Conservation (phyloP, 1,284 basidiomycete species). For the Trametes polyzona region DNA sequence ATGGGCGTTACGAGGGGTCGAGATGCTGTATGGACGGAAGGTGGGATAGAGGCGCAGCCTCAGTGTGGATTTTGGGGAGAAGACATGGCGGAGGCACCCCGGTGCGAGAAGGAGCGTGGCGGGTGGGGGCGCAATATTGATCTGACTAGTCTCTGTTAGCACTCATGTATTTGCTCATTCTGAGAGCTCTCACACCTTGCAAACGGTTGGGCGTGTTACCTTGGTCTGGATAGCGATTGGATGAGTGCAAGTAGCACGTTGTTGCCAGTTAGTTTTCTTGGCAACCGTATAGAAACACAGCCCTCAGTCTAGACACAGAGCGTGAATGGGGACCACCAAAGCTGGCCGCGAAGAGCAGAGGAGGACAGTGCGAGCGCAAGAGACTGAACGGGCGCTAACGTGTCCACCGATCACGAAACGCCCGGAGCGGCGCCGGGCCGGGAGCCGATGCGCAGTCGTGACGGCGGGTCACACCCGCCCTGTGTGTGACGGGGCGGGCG, state of each 20-base stretch:
- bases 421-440: neutral
- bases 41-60: neutral
- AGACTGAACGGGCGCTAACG: neutral
- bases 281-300: too few relatives aligned
- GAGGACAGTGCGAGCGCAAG: neutral
- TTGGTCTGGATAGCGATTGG: too few relatives aligned
- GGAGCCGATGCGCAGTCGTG: conserved; percentile 1
- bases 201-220: too few relatives aligned
- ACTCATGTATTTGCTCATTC: neutral
- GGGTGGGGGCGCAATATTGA: conserved; percentile 1
- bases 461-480: conserved; percentile 8
- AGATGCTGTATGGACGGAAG: neutral
- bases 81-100: neutral
- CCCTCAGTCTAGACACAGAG: too few relatives aligned
- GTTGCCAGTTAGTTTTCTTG: too few relatives aligned
- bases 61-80: neutral
- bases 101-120: neutral
- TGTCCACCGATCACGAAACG: neutral
- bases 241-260: too few relatives aligned
- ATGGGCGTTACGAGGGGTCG: neutral
- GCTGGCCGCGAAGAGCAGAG: too few relatives aligned
- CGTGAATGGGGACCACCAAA: too few relatives aligned
- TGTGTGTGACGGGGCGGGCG: conserved; percentile 7
- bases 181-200: too few relatives aligned
- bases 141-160: neutral